A percentile compares a stretch with the other conserved stretches of the same genome.
Conservation (phyloP, 768 basidiomycete genomes). For the Mycena galopus region DNA sequence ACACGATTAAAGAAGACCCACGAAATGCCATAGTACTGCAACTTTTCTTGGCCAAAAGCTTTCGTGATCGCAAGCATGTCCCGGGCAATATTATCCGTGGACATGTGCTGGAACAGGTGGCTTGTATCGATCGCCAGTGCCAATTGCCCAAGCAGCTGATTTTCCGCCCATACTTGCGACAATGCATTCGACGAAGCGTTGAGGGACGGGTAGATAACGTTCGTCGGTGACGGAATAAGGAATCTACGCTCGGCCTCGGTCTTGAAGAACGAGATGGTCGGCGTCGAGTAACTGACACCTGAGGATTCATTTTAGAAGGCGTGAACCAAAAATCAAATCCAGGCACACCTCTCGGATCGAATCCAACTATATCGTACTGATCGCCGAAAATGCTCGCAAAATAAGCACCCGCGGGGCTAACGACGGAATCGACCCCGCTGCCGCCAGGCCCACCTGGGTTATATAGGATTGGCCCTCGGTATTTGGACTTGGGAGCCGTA, state of each 20-base stretch:
- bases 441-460: constrained; percentile 46
- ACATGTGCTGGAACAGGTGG: not conserved
- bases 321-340: no score
- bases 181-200: no score
- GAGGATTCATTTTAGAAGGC: no score
- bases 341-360: no score
- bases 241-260: no score
- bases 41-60: constrained; percentile 48
- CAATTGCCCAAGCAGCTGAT: no score
- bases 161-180: no score
- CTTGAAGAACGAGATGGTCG: no score
- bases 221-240: no score
- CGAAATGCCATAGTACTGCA: constrained; percentile 48
- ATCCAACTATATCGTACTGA: constrained; percentile 42
- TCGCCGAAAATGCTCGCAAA: constrained; percentile 14
- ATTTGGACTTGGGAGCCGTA: constrained; percentile 29
- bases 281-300: no score
- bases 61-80: constrained; percentile 54
- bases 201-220: no score
- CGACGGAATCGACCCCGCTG: constrained; percentile 39
- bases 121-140: no score
- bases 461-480: constrained; percentile 48
- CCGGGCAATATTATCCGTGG: constrained; percentile 53
- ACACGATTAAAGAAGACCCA: constrained; percentile 19
- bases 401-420: not conserved